Evolutionary conservation across 1,139 yeast species (phyloP), one percentile per base, ranked within the genome.

Genomic region (Meyerozyma carpophila): DNA sequence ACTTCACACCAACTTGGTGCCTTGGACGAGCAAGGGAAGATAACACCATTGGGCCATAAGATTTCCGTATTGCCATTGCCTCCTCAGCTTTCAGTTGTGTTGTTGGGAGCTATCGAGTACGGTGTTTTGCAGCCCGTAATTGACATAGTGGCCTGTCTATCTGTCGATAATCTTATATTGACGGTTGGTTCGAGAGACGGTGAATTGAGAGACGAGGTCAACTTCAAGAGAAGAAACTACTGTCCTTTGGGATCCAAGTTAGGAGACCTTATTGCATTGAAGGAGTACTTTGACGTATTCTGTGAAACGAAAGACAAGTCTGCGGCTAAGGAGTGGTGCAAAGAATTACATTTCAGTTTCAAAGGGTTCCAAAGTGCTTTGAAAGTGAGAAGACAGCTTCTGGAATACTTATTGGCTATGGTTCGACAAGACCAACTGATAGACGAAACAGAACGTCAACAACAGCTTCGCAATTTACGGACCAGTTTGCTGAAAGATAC

Each of bases 11-110:
- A 89, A 3, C 68, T 93, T 39, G 82, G 83, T 3, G 98, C 98
- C 0, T 68, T 93, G 42, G 81, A 87, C 58, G 87, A 84, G 52
- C 55, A 62, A 1, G 98, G 98, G 1, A 68, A 76, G 28, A 82
- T 93, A 47, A 93, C 98, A 0, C 62, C 72, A 1, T 64, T 87
- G 36, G 98, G 98, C 14, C 70, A 73, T 44, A 79, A 86, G 55
- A 90, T 93, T 95, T 90, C 95, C 0, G 75, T 88, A 8, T 70
- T 93, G 47, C 98, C 98, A 0, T 75, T 94, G 21, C 84, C 91
- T 13, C 98, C 98, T 0, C 94, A 88, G 55, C 71, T 94, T 36
- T 87, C 96, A n/a, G 90, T 89, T 0, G 97, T 90, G 9, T 71
- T 91, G 43, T 70, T 91, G 41, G 75, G 77, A 32, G 96, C 96